Percentiles rank a stretch among this genome's conserved stretches.
Evolutionary conservation across 495 filamentous ascomycete genomes (phyloP).

Genomic region (Aspergillus kassunensis): DNA sequence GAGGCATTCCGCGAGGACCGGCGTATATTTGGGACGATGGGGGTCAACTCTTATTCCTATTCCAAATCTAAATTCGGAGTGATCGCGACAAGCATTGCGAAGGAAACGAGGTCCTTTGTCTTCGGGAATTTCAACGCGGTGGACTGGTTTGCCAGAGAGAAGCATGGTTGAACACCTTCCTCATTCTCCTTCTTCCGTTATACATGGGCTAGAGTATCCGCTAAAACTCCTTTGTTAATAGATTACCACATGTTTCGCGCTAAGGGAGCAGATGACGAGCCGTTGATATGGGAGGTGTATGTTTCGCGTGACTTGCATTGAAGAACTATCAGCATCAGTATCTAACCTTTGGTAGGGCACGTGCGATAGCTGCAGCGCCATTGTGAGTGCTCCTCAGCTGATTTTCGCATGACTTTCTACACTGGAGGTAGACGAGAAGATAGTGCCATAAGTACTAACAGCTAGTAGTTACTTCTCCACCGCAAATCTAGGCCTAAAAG

Average conservation of each 20-base stretch:
- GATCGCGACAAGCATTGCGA: slow-evolving; percentile 21
- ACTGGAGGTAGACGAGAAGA: neutral
- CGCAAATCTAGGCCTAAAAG: slow-evolving; percentile 11
- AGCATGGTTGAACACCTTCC: slow-evolving; percentile 6
- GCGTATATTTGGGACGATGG: slow-evolving; percentile 21
- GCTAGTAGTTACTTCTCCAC: slow-evolving; percentile 20
- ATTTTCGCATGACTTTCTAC: neutral
- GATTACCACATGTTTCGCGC: slow-evolving; percentile 22
- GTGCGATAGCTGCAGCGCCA: slow-evolving; percentile 19
- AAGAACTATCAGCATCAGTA: neutral
- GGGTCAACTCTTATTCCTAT: neutral
- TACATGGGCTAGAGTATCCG: neutral
- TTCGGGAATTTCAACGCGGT: slow-evolving; percentile 24
- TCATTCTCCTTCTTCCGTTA: no score
- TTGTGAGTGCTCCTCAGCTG: slow-evolving; percentile 14
- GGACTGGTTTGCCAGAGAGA: slow-evolving; percentile 3
- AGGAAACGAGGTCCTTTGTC: slow-evolving; percentile 20
- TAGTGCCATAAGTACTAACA: neutral
- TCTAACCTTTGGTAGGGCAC: slow-evolving; percentile 11
- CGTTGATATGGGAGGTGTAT: slow-evolving; percentile 21
- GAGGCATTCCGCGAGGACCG: slow-evolving; percentile 20
- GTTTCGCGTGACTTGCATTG: neutral
- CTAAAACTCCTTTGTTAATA: neutral
- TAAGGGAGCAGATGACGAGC: slow-evolving; percentile 17
- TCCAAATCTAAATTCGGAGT: slow-evolving; percentile 19